Evolutionary conservation across 2,329 filamentous ascomycete genomes (phyloP).

Genomic region (Ophiosphaerella narmari): DNA sequence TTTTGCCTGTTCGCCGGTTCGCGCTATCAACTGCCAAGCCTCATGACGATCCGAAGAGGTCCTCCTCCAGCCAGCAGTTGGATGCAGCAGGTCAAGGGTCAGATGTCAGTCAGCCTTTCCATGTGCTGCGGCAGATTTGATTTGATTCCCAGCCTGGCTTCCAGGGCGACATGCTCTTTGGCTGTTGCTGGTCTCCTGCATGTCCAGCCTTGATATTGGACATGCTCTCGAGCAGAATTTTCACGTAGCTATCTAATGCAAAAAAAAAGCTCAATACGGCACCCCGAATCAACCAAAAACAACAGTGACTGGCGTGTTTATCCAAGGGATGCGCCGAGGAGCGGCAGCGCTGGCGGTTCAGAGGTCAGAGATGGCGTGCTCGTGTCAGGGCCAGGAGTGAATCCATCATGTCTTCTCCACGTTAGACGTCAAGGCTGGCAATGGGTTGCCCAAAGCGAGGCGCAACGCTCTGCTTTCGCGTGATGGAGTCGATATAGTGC

Average conservation of each 20-base stretch:
- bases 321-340: too few species aligned
- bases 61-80: background rate
- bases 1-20: constrained; percentile 21
- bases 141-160: constrained; percentile 1
- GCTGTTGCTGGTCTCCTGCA: constrained; percentile 1
- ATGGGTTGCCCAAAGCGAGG: too few species aligned
- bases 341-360: too few species aligned
- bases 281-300: too few species aligned
- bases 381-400: too few species aligned
- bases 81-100: constrained; percentile 6
- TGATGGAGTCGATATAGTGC: too few species aligned
- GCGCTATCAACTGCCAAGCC: constrained; percentile 33
- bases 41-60: constrained; percentile 21
- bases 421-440: too few species aligned
- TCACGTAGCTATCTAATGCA: constrained; percentile 35
- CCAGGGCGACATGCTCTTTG: constrained; percentile 8
- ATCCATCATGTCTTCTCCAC: too few species aligned
- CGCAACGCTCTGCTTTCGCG: too few species aligned
- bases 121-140: too few species aligned
- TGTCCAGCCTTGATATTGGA: background rate
- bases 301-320: too few species aligned
- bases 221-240: constrained; percentile 3
- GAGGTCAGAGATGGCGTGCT: too few species aligned
- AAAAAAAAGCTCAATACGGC: constrained; percentile 2
- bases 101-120: background rate